Evolutionary conservation across 345 rosid genomes (phyloP).

Genomic region (Eucalyptus guilfoylei): DNA sequence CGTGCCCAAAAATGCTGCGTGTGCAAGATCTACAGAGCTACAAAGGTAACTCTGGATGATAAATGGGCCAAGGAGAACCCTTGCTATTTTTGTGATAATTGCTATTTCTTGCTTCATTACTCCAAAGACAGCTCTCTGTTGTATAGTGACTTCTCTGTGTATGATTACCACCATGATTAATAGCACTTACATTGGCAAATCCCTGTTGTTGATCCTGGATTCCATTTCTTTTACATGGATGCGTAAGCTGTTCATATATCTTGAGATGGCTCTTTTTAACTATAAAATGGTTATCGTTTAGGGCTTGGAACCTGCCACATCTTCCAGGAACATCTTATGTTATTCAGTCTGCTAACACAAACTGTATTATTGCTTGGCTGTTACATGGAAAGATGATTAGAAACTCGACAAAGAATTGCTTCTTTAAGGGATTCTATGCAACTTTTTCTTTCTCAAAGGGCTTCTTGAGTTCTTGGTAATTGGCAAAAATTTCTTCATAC

Average conservation of each 20-base stretch:
- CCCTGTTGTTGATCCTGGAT: background rate
- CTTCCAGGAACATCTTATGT: background rate
- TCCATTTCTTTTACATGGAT: background rate
- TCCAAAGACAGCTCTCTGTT: constrained; percentile 17
- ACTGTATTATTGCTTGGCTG: background rate
- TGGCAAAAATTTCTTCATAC: background rate
- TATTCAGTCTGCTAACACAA: background rate
- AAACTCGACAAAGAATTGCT: background rate
- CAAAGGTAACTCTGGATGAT: constrained; percentile 47
- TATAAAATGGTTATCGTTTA: background rate
- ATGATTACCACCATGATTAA: constrained; percentile 42
- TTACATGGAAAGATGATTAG: background rate
- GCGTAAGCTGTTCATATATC: background rate
- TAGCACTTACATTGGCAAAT: background rate
- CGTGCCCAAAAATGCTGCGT: constrained; percentile 51
- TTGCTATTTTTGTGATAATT: constrained; percentile 67
- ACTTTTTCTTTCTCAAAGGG: background rate
- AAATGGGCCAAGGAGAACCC: constrained; percentile 66
- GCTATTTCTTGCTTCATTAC: constrained; percentile 57
- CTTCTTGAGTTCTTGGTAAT: background rate
- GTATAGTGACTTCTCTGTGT: constrained; percentile 27
- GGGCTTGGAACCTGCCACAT: background rate
- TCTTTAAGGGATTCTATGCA: background rate
- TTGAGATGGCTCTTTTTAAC: background rate
- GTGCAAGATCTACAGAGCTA: constrained; percentile 51